phyloP scores from a whole-genome alignment of 2,329 filamentous ascomycete species.

The Phaeosphaeriaceae sp. region DNA sequence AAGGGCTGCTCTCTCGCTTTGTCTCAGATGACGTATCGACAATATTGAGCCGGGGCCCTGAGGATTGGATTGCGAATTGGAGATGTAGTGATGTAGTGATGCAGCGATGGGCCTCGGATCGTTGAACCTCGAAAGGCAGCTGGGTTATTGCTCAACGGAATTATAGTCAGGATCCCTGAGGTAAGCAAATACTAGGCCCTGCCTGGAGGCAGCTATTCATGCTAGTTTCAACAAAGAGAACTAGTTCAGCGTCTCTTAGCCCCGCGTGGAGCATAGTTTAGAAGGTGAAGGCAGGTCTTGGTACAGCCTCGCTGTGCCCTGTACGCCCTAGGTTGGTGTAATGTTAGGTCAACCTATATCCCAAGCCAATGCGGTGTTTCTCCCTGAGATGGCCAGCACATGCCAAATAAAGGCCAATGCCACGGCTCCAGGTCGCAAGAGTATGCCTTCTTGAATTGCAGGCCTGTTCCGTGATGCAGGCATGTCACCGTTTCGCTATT shows the following conservation, averaged over 20 bases:
- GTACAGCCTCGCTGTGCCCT: slow-evolving; percentile 1
- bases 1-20: slow-evolving; percentile 16
- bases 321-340: slow-evolving; percentile 16
- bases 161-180: too few relatives aligned
- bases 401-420: neutral
- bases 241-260: neutral
- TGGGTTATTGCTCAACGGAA: too few relatives aligned
- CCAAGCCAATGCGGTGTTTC: slow-evolving; percentile 23
- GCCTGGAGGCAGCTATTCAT: too few relatives aligned
- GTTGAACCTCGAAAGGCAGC: too few relatives aligned
- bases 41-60: neutral
- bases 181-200: too few relatives aligned
- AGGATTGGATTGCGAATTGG: neutral
- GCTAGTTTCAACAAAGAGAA: too few relatives aligned
- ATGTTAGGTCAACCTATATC: slow-evolving; percentile 24
- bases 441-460: neutral
- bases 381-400: slow-evolving; percentile 8
- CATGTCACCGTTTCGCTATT: slow-evolving; percentile 19
- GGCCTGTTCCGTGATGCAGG: slow-evolving; percentile 1
- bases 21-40: slow-evolving; percentile 17
- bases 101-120: too few relatives aligned
- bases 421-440: neutral
- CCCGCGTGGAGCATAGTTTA: neutral
- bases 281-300: neutral
- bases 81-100: too few relatives aligned